Base-by-base conservation (phyloP, 148 eudicot species). In the Spergularia bocconei region DNA sequence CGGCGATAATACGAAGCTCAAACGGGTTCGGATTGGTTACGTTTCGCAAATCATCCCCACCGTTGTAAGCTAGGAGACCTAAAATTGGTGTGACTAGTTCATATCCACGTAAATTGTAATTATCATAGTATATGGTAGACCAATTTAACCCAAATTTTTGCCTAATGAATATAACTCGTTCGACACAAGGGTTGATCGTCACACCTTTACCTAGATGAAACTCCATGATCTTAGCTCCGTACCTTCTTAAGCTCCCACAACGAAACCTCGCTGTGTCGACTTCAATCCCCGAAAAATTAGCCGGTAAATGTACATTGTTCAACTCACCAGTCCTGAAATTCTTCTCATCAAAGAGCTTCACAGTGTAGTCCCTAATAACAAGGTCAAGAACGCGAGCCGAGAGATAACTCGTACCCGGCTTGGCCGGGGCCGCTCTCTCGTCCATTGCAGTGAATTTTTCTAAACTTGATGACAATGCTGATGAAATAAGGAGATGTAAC, bases 181-280 rank as follows among this genome's bases (percentile, higher is more conserved):
- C 93, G 4, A 82, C 76, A 81, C 96, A 92, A 55, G 97, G 99
- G 72, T 84, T 87, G 25, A 86, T 80, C 21, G 67, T 62, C 6
- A 90, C 79, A 36, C 90, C 86, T 16, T 48, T 71, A 0, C 80
- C 76, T 54, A 95, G 16, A 64, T 81, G 84, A 74, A 95, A 90
- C 78, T 95, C 93, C 13, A 77, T 67, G 13, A 92, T 55, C 36
- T 73, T 81, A 21, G 91, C 92, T 19, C 99, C 99, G 9, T 95
- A 89, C 69, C 96, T 85, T 10, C 78, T 71, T 11, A 95, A 85
- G 47, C 99, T 92, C 17, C 99, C 99, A 59, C 99, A 92, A 0
- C 99, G 86, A 63, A 85, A 85, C 63, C 86, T 81, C 9, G 81
- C 83, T 3, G 88, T 75, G 33, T 82, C 68, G 10, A 86, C 92